Conservation (phyloP, 495 filamentous ascomycete species). For the Articulospora tetracladia region DNA sequence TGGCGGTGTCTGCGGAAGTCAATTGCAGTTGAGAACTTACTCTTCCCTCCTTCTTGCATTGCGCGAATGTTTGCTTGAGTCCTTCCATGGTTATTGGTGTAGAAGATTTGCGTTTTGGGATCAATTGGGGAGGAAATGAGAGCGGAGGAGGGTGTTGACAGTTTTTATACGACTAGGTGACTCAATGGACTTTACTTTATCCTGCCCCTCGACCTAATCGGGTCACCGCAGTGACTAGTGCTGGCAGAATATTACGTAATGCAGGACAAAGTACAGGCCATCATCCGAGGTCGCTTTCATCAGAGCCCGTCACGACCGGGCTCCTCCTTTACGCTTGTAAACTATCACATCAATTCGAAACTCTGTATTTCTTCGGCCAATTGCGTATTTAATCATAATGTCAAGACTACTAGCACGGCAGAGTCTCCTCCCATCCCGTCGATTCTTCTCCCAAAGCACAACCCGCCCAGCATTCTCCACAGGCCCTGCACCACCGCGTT, state of each 20-base stretch:
- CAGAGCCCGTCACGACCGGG: too few relatives aligned
- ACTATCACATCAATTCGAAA: too few relatives aligned
- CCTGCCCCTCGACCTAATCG: constrained; percentile 14
- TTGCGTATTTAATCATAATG: too few relatives aligned
- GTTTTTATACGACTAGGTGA: constrained; percentile 7
- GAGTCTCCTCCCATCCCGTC: constrained; percentile 34
- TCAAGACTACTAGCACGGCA: constrained; percentile 22
- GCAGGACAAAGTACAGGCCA: too few relatives aligned
- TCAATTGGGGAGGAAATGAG: constrained; percentile 8
- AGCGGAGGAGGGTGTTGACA: neutral
- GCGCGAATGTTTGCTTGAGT: constrained; percentile 82
- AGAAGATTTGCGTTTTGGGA: constrained; percentile 2
- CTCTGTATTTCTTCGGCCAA: too few relatives aligned
- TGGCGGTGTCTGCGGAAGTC: constrained; percentile 4
- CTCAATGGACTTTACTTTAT: constrained; percentile 15
- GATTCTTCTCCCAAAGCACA: constrained; percentile 25
- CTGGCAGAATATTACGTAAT: constrained; percentile 12
- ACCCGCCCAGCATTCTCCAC: constrained; percentile 24
- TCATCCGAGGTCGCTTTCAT: too few relatives aligned
- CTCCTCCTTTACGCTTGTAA: too few relatives aligned
- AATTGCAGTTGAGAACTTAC: constrained; percentile 37
- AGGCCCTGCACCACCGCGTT: constrained; percentile 72
- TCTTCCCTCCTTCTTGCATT: constrained; percentile 73
- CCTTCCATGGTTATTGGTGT: constrained; percentile 51
- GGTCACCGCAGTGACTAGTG: constrained; percentile 10